Base-by-base conservation (phyloP, 2,329 filamentous ascomycete species). In the Scleromitrula shiraiana region DNA sequence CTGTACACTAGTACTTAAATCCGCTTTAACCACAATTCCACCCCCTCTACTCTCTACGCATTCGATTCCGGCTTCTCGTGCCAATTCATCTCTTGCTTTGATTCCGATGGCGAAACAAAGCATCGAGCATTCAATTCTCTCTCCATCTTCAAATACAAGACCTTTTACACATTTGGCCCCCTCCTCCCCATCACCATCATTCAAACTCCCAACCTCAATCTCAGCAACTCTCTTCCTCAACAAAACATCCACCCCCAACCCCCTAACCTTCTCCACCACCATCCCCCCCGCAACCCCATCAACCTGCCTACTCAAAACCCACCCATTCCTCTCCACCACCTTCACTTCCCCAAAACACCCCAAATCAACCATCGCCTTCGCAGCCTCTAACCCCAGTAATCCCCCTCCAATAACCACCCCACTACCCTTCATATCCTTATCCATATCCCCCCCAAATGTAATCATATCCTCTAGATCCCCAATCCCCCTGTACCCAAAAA, bases 31-130 rank as follows among this genome's bases (percentile, higher is more conserved):
- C 23, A 90, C 75, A 46, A 90, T 80, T n/a, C 86, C 86, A 41
- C 86, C 85, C 42, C 87, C 85, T 10, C 85, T 83, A 26, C 83
- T 72, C 53, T 83, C 78, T 0, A 82, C 82, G 46, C 84, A 88
- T 51, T 77, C 75, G 58, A 95, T 82, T 12, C 85, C 85, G 1
- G 85, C 77, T 45, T 70, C 72, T 7, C 75, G 68, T 0, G 85
- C 88, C 20, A 95, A 71, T 49, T 89, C 85, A 61, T 95, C 89
- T 51, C 88, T 72, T 0, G 89, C 80, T 54, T 80, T 82, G 55
- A 95, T 86, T 15, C 89, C 89, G 54, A 95, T 91, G 29, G 89
- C 89, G 65, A 95, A 95, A 66, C 88, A 94, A 42, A 95, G 76
- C 17, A 85, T 89, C 1, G 82, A 83, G 64, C 88, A 93, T 2